These are phyloP conservation scores for Steccherinum ochraceum DNA, from an alignment of 768 basidiomycete genomes.

Conservation along the genomic window DNA sequence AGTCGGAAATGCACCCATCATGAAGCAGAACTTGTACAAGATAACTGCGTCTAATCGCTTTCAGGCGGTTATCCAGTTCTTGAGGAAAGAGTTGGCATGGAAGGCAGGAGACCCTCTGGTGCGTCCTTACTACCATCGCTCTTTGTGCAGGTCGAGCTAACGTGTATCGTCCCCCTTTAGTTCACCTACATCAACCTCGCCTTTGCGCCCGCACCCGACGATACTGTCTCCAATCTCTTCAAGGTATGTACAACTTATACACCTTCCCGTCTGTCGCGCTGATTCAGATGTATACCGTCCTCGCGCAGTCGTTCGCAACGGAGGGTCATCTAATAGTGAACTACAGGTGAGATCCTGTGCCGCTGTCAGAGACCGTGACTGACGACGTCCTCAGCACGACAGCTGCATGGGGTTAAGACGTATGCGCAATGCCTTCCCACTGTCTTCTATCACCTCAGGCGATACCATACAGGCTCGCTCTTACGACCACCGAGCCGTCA, in stretches of 20 bases:
- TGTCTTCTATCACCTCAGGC: too few relatives aligned
- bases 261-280: neutral
- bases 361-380: neutral
- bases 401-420: constrained; percentile 49
- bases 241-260: constrained; percentile 35
- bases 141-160: neutral
- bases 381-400: constrained; percentile 36
- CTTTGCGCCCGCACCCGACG: constrained; percentile 73
- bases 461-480: too few relatives aligned
- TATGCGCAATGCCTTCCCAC: too few relatives aligned
- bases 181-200: constrained; percentile 77
- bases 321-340: constrained; percentile 64
- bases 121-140: constrained; percentile 21
- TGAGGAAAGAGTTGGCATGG: constrained; percentile 85
- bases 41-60: constrained; percentile 93
- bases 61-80: constrained; percentile 90
- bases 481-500: too few relatives aligned
- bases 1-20: constrained; percentile 95
- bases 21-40: constrained; percentile 99
- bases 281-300: neutral
- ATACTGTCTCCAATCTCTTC: constrained; percentile 65
- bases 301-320: constrained; percentile 47
- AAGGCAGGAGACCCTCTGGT: constrained; percentile 84
- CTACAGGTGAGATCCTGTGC: constrained; percentile 40
- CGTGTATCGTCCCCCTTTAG: constrained; percentile 27